These are phyloP conservation scores for Thraustochytrium striatum DNA, from an alignment of 352 stramenopile genomes.

Conservation along the genomic window DNA sequence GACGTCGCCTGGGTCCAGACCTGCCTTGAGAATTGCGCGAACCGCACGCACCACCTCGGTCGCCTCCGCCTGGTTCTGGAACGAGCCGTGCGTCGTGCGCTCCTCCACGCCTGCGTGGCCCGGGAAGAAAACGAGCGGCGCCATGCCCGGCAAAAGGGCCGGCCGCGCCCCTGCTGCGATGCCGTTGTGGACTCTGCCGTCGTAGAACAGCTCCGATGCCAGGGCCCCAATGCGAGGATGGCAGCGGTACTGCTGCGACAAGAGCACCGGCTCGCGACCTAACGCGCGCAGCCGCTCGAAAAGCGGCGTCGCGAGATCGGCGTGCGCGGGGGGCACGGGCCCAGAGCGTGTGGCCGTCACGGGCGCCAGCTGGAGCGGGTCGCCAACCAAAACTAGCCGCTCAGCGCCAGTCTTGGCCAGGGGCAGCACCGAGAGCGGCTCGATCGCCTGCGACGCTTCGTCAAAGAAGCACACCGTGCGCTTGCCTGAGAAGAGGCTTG, in stretches of 20 bases:
- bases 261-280: conserved; percentile 50
- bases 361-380: conserved; percentile 55
- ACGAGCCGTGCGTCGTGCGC: not conserved
- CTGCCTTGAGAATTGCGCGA: not conserved
- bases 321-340: not conserved
- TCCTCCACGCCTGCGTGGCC: not conserved
- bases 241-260: conserved; percentile 54
- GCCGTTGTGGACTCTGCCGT: conserved; percentile 26
- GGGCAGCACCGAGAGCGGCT: conserved; percentile 55
- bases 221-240: conserved; percentile 54
- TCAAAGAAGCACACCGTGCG: conserved; percentile 51
- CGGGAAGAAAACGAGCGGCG: not conserved
- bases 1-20: not conserved
- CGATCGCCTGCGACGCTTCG: conserved; percentile 54
- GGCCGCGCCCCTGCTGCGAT: not conserved
- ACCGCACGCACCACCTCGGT: not conserved
- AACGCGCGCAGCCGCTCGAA: conserved; percentile 52
- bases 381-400: conserved; percentile 51
- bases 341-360: not conserved
- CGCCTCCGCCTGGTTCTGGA: not conserved
- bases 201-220: conserved; percentile 53
- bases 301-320: conserved; percentile 50
- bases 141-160: not conserved
- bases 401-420: conserved; percentile 37
- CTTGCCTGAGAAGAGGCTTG: not conserved